Conservation (phyloP, 306 rosid species). For the Cicer cuneatum region DNA sequence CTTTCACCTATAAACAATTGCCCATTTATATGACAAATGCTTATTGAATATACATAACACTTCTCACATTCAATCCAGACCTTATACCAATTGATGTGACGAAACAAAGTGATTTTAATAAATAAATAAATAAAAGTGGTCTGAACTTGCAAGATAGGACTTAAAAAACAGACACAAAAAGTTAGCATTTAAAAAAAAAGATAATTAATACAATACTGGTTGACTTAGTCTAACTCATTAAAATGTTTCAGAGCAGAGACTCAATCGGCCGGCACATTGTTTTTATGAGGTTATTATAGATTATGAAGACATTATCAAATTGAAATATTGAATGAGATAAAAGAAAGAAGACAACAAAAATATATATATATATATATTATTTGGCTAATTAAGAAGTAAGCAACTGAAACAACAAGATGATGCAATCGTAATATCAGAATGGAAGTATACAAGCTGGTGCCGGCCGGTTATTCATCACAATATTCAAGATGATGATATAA, state of each 20-base stretch:
- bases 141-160: not conserved
- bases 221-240: slow-evolving; percentile 20
- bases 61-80: not conserved
- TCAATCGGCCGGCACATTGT: slow-evolving; percentile 46
- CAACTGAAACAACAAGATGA: slow-evolving; percentile 1
- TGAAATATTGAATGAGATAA: slow-evolving; percentile 4
- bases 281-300: slow-evolving; percentile 14
- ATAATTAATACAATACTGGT: not conserved
- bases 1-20: too few species aligned
- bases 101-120: not conserved
- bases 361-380: not conserved
- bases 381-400: slow-evolving; percentile 14
- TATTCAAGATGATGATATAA: not conserved
- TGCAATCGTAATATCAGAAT: not conserved
- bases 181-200: not conserved
- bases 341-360: slow-evolving; percentile 34
- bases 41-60: not conserved
- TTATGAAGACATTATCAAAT: not conserved
- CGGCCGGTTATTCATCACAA: slow-evolving; percentile 44
- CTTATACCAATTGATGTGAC: not conserved
- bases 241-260: not conserved
- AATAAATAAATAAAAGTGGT: not conserved
- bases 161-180: not conserved
- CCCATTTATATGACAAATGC: too few species aligned
- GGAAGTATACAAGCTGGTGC: slow-evolving; percentile 6